Percentiles rank a stretch among this genome's conserved stretches.
phyloP scores from a whole-genome alignment of 768 basidiomycete species.

The Leccinum imitatum region DNA sequence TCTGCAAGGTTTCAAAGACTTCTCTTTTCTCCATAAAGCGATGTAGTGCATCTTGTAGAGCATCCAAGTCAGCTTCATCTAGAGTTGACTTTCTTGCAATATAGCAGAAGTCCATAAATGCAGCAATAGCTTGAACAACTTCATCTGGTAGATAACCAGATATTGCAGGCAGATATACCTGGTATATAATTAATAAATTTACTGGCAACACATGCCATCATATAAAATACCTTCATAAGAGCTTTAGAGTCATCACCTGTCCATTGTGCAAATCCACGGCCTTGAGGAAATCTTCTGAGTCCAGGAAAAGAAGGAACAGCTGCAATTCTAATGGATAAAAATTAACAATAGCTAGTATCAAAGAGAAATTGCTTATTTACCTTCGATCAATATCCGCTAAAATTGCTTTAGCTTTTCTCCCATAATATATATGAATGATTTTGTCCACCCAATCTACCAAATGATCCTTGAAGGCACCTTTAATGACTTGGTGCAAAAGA shows the following conservation, averaged over 20 bases:
- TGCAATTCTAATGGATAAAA: not conserved
- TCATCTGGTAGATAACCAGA: not conserved
- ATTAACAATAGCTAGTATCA: too few relatives aligned
- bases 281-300: not conserved
- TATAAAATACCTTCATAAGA: not conserved
- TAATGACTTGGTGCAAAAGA: not conserved
- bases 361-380: not conserved
- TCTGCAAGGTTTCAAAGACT: not conserved
- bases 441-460: not conserved
- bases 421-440: not conserved
- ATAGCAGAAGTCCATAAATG: not conserved
- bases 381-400: not conserved
- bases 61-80: not conserved
- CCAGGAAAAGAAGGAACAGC: not conserved
- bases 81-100: not conserved
- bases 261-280: constrained; percentile 1
- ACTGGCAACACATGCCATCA: not conserved
- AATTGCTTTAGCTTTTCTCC: not conserved
- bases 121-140: not conserved
- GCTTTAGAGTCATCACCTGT: constrained; percentile 5
- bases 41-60: not conserved
- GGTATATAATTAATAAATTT: not conserved
- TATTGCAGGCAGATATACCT: not conserved
- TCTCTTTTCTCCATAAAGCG: not conserved
- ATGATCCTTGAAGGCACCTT: not conserved